Evolutionary conservation across 1,139 yeast genomes (phyloP), one percentile per base, ranked within the genome.

Genomic region (Chernovozyma sophiae-reginae): DNA sequence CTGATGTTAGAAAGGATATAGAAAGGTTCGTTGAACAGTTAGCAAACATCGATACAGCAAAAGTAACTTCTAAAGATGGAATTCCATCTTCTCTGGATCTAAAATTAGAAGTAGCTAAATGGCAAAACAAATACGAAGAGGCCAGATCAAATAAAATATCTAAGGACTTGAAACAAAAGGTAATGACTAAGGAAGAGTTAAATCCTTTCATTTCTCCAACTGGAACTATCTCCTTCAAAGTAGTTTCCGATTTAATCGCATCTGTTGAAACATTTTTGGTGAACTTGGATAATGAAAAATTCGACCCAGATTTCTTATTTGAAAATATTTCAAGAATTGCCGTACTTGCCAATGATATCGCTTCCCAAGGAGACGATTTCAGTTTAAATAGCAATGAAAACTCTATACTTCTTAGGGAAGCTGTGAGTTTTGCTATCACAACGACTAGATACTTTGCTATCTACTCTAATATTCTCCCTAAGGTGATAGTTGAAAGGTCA

Each of bases 351-450:
- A 70, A 72, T 41, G 66, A 69, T 40, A 64, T 79, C 34, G 73
- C 79, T 1, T 54, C 56, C 17, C 71, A 65, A 42, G 75, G 73
- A 17, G 69, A 72, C 32, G 46, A 47, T 27, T 51, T 53, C 17
- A 57, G 60, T 15, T 43, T 68, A 52, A 54, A 61, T 57, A 45
- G 68, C 47, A 52, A 63, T 55, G 60, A 63, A 51, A 43, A 61
- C 49, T 45, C 70, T 1, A 45, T 58, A 4, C 58, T 78, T 32
- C 69, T 83, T 13, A 75, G 86, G 40, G 85, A 84, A 35, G 73
- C 95, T 0, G 76, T 86, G 12, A 79, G 89, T 22, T 89, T 84
- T 60, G 74, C 83, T 1, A 77, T 90, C 34, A 80, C 96, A 4
- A 76, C 92, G 0, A 76, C 95, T 0, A 74, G 96, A 51, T 87